Evolutionary conservation across 139 green algal genomes (phyloP).

Genomic region (Volvox africanus): DNA sequence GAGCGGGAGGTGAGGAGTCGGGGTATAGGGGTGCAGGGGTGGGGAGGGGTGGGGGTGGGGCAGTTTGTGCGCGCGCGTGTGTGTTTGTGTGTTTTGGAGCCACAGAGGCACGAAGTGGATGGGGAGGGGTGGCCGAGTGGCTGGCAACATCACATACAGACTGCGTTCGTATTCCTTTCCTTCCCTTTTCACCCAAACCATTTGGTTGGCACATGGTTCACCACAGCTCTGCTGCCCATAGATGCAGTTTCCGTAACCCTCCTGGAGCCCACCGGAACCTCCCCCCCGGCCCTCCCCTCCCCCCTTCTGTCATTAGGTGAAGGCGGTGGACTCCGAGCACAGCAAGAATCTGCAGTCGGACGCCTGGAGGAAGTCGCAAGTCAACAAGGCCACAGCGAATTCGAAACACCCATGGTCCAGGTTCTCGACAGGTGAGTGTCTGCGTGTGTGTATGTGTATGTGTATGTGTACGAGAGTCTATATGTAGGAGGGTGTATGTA

Average conservation of each 20-base stretch:
- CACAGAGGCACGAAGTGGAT: neutral
- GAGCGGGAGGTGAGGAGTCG: constrained; percentile 77
- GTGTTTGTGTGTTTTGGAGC: too few relatives aligned
- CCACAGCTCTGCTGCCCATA: too few relatives aligned
- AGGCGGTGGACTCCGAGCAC: constrained; percentile 79
- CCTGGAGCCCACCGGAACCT: too few relatives aligned
- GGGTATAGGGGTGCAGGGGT: neutral
- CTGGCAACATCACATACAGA: too few relatives aligned
- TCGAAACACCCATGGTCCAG: constrained; percentile 76
- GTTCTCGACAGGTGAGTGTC: constrained; percentile 79
- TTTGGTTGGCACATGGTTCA: too few relatives aligned
- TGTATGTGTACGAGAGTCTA: too few relatives aligned
- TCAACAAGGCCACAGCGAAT: constrained; percentile 82
- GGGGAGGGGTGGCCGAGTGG: neutral
- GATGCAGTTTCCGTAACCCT: neutral
- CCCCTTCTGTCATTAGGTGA: constrained; percentile 30
- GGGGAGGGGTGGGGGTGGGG: neutral
- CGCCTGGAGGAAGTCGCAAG: constrained; percentile 85
- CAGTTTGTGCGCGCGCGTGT: too few relatives aligned
- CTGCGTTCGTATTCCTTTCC: too few relatives aligned
- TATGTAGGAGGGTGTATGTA: neutral
- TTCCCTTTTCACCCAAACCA: too few relatives aligned
- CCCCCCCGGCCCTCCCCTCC: too few relatives aligned
- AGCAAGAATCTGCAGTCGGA: constrained; percentile 92
- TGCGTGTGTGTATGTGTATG: neutral